Evolutionary conservation across 2,329 filamentous ascomycete genomes (phyloP).

Genomic region (Rutstroemia sp.): DNA sequence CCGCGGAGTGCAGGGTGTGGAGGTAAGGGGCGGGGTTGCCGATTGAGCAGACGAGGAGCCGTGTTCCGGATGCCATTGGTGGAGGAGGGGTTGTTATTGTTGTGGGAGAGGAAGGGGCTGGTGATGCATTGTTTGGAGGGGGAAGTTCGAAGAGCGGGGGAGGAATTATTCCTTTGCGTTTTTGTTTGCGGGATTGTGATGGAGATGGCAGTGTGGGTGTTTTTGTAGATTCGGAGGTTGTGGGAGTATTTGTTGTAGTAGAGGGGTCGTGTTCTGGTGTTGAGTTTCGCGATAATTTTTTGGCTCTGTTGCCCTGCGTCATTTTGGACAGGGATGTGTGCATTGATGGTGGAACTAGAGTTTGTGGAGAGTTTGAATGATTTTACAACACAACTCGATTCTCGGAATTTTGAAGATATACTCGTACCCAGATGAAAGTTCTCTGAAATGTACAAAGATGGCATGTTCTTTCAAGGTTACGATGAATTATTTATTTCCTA

Average conservation of each 20-base stretch:
- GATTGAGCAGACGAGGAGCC: slow-evolving; percentile 75
- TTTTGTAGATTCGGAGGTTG: background rate
- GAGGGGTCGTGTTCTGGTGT: too few relatives aligned
- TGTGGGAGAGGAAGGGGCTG: background rate
- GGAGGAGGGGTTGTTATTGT: background rate
- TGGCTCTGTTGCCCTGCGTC: too few relatives aligned
- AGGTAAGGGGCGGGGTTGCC: slow-evolving; percentile 75
- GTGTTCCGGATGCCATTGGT: slow-evolving; percentile 28
- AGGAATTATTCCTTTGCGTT: background rate
- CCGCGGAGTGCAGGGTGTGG: slow-evolving; percentile 78
- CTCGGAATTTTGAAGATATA: too few relatives aligned
- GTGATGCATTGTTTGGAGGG: background rate
- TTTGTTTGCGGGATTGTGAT: background rate
- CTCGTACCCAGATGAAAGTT: too few relatives aligned
- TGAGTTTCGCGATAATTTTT: too few relatives aligned
- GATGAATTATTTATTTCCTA: too few relatives aligned
- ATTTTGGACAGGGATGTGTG: too few relatives aligned
- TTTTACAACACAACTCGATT: too few relatives aligned
- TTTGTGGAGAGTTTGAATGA: too few relatives aligned
- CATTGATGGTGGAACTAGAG: too few relatives aligned
- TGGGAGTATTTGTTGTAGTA: background rate
- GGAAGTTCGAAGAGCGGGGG: background rate
- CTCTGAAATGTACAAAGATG: too few relatives aligned
- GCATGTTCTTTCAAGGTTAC: too few relatives aligned
- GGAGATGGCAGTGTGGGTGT: background rate